Evolutionary conservation across 2,329 filamentous ascomycete genomes (phyloP), one percentile per base, ranked within the genome.

Genomic region (Talaromyces piceae): DNA sequence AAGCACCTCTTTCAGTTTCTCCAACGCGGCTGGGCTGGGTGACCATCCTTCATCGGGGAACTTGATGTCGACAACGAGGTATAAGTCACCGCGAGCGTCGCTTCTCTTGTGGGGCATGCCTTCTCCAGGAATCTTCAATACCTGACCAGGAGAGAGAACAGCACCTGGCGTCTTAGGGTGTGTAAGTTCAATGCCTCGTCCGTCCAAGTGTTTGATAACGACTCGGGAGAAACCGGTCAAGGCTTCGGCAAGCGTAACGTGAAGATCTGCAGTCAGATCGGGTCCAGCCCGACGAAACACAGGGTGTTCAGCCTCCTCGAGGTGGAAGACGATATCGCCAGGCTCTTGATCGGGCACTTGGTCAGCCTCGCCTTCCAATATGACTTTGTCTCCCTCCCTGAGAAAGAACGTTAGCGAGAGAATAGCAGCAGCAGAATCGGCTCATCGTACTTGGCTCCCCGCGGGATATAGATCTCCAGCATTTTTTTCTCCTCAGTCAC

Each of bases 101-200:
- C 85, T 88, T 52, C 84, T 83, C 78, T 96, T 96, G 60, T 84
- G 70, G 2, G 93, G 93, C 93, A 98, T 98, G 54, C 93, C 93
- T 73, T 98, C 93, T 23, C 89, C 90, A 2, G 78, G 70, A 1
- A 98, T 76, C 74, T 90, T 95, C 60, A 98, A 77, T 6, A 91
- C 81, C 65, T 98, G 88, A 23, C 84, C 86, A 0, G 93, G 91
- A 23, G 83, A 82, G 30, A 98, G 72, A 47, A 97, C 78, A 67
- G 91, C 86, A 59, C 91, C 91, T 57, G 84, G 81, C 22, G 83
- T 78, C 62, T 86, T 82, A 13, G 87, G 82, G 58, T 93, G 85
- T 50, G 83, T 79, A 44, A 98, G 77, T 52, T 86, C 80, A 53
- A 98, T 91, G 26, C 93, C 93, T 52, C 93, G 82, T 26, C 91